These are phyloP conservation scores for Vanderwaltozyma yarrowii DNA, from an alignment of 805 yeast genomes.

Conservation along the genomic window DNA sequence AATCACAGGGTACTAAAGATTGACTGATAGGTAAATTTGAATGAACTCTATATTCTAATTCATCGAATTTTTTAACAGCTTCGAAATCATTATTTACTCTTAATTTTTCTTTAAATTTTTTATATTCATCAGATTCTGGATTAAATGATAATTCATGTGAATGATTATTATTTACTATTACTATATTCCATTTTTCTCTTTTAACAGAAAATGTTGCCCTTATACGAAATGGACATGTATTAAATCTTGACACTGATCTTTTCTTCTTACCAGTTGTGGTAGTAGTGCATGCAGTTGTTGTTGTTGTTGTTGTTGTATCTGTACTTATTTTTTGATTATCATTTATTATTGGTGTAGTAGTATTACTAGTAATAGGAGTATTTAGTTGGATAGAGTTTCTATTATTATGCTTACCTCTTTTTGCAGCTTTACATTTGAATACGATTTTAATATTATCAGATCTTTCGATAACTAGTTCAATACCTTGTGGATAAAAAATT, in stretches of 20 bases:
- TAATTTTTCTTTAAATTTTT: conserved; percentile 24
- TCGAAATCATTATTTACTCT: conserved; percentile 22
- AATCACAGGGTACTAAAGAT: conserved; percentile 28
- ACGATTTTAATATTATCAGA: conserved; percentile 52
- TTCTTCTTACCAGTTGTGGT: conserved; percentile 13
- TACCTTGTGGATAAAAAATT: conserved; percentile 38
- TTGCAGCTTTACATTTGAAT: conserved; percentile 45
- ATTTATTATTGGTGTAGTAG: background rate
- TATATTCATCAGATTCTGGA: conserved; percentile 28
- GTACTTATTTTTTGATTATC: background rate
- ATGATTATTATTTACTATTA: conserved; percentile 49
- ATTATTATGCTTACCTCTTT: conserved; percentile 16
- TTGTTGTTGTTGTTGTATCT: background rate
- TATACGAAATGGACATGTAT: conserved; percentile 52
- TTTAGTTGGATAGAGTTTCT: background rate
- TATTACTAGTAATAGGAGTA: no score
- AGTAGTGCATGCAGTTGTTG: no score
- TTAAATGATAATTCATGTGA: conserved; percentile 39
- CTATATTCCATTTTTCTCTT: conserved; percentile 47
- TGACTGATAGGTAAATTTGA: conserved; percentile 26
- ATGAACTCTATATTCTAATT: conserved; percentile 26
- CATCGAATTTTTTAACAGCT: conserved; percentile 28
- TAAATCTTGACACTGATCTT: conserved; percentile 26
- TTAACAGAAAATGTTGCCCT: conserved; percentile 51
- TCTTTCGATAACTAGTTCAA: conserved; percentile 50